A percentile compares a stretch with the other conserved stretches of the same genome.
Conservation (phyloP, 2,329 filamentous ascomycete species). For the Ilyonectria destructans region DNA sequence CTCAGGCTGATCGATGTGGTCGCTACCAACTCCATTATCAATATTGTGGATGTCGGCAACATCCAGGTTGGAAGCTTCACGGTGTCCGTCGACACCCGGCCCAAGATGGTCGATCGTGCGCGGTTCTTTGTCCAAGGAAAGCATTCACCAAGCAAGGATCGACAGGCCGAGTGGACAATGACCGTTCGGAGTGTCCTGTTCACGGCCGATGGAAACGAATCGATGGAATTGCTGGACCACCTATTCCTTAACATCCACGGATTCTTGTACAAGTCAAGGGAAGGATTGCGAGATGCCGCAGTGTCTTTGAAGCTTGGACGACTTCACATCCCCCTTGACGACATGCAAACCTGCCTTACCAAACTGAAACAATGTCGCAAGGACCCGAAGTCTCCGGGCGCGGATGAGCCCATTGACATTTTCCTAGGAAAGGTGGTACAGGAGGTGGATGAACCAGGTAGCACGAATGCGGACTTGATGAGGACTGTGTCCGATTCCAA, state of each 20-base stretch:
- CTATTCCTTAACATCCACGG: constrained; percentile 93
- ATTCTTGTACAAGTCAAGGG: constrained; percentile 86
- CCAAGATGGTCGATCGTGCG: constrained; percentile 91
- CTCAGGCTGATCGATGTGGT: constrained; percentile 91
- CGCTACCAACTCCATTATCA: constrained; percentile 84
- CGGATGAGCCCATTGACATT: constrained; percentile 70
- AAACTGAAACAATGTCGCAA: constrained; percentile 66
- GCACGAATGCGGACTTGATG: constrained; percentile 77
- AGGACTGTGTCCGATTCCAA: constrained; percentile 92
- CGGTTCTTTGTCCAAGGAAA: constrained; percentile 89
- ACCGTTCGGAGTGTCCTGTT: constrained; percentile 90
- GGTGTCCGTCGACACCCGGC: constrained; percentile 90
- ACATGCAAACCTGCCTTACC: constrained; percentile 77
- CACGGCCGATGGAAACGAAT: constrained; percentile 86
- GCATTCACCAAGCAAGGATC: constrained; percentile 67
- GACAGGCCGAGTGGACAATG: constrained; percentile 95
- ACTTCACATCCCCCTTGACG: constrained; percentile 91
- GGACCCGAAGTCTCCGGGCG: constrained; percentile 55
- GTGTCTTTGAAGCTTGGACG: constrained; percentile 93
- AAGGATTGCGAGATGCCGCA: constrained; percentile 91
- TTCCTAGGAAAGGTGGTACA: constrained; percentile 82
- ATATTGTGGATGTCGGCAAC: constrained; percentile 85
- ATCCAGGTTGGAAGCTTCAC: constrained; percentile 89
- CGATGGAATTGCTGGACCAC: constrained; percentile 90
- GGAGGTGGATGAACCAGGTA: constrained; percentile 81